phyloP scores from a whole-genome alignment of 306 rosid species.

The Cucurbita ficifolia region DNA sequence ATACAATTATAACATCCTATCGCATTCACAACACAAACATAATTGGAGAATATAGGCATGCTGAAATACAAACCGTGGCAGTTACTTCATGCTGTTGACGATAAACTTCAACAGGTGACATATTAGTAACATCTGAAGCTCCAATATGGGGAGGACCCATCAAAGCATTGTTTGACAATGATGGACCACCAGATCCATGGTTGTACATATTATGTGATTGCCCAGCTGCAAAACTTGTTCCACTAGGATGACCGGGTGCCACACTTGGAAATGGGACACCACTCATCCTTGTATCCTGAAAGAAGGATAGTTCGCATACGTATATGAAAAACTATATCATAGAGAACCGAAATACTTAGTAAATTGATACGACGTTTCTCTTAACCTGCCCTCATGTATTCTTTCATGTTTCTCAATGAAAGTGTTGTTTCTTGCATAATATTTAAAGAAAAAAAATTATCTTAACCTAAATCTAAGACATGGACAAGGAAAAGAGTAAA shows the following conservation, averaged over 20 bases:
- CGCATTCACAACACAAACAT: not conserved
- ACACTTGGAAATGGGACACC: slow-evolving; percentile 46
- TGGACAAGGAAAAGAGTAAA: not conserved
- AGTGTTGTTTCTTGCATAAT: not conserved
- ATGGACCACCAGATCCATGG: slow-evolving; percentile 45
- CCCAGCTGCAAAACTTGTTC: slow-evolving; percentile 42
- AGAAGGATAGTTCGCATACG: not conserved
- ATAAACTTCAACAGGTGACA: slow-evolving; percentile 73
- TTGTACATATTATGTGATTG: slow-evolving; percentile 36
- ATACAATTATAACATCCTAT: not conserved
- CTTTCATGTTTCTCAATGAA: not conserved
- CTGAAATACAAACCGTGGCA: slow-evolving; percentile 52
- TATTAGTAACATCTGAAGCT: slow-evolving; percentile 39
- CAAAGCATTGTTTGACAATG: slow-evolving; percentile 37
- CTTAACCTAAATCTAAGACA: not conserved
- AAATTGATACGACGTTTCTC: not conserved
- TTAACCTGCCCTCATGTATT: not conserved
- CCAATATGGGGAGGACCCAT: slow-evolving; percentile 46
- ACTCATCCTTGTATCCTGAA: slow-evolving; percentile 56
- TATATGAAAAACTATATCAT: not conserved
- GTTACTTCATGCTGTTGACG: slow-evolving; percentile 86
- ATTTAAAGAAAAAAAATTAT: not conserved
- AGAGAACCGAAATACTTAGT: not conserved
- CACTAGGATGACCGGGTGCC: slow-evolving; percentile 37
- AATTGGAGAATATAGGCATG: not conserved